Conservation (phyloP, 2,329 filamentous ascomycete genomes). For the Tolypocladium guangdongense region DNA sequence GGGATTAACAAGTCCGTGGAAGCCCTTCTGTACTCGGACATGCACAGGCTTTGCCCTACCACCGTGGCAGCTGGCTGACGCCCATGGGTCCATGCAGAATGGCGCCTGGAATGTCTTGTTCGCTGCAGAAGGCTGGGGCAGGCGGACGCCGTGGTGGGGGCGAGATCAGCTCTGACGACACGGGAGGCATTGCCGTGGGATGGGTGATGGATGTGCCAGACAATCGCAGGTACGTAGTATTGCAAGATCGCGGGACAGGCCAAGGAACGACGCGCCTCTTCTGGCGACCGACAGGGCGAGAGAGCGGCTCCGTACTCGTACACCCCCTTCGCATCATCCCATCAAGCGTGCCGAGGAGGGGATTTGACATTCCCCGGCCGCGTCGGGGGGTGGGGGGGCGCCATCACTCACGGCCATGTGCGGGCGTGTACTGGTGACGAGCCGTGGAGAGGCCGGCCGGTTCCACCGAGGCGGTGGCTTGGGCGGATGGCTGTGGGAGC, state of each 20-base stretch:
- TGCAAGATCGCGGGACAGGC: conserved; percentile 3
- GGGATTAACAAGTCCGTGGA: not conserved
- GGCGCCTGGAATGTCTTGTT: conserved; percentile 13
- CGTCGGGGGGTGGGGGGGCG: not conserved
- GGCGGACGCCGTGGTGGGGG: conserved; percentile 11
- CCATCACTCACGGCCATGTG: conserved; percentile 4
- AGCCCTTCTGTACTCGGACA: not conserved
- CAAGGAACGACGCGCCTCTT: conserved; percentile 1
- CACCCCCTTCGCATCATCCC: conserved; percentile 6
- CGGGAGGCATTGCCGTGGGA: conserved; percentile 7
- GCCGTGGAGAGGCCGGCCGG: conserved; percentile 5
- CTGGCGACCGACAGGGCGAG: not conserved
- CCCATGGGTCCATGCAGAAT: conserved; percentile 3
- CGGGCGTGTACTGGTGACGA: conserved; percentile 14
- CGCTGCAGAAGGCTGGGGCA: conserved; percentile 10
- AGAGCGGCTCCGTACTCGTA: not conserved
- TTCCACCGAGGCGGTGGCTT: conserved; percentile 4
- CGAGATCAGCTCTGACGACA: conserved; percentile 10
- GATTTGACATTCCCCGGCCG: conserved; percentile 1
- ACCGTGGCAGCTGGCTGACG: not conserved
- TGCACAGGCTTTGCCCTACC: not conserved
- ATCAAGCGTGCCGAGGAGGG: conserved; percentile 21
- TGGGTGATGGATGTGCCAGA: conserved; percentile 5
- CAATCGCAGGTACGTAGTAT: conserved; percentile 5
- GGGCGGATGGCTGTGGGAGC: not conserved